Percentiles rank a stretch among this genome's conserved stretches.
Evolutionary conservation across 352 stramenopile genomes (phyloP).

Genomic region (Globisporangium alternatum): DNA sequence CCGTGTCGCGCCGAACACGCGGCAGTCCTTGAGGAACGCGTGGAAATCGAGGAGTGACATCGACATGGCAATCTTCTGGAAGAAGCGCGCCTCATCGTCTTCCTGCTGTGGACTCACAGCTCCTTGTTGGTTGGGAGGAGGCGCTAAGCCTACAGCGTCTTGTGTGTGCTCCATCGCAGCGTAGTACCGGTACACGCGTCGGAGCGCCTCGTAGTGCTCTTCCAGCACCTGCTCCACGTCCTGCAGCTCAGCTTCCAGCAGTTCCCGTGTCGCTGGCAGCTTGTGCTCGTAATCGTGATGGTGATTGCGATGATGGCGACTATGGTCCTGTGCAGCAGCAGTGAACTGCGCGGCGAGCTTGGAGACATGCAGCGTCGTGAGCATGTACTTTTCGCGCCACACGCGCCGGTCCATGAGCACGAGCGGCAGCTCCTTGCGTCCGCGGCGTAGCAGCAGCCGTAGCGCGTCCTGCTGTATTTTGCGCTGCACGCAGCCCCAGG

Average conservation of each 20-base stretch:
- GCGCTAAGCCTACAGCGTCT: neutral
- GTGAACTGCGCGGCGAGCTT: constrained; percentile 32
- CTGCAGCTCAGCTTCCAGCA: constrained; percentile 29
- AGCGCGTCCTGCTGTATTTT: constrained; percentile 58
- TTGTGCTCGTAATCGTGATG: constrained; percentile 11
- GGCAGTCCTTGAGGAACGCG: constrained; percentile 63
- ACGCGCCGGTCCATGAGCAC: constrained; percentile 48
- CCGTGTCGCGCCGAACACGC: constrained; percentile 45
- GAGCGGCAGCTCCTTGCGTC: constrained; percentile 34
- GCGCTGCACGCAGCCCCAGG: constrained; percentile 53
- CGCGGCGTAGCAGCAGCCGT: constrained; percentile 37
- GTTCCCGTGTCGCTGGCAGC: constrained; percentile 13
- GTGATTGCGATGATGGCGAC: no score
- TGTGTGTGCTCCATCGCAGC: constrained; percentile 40
- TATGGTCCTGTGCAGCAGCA: neutral
- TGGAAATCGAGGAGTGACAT: constrained; percentile 72
- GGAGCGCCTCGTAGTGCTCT: constrained; percentile 44
- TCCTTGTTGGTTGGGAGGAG: constrained; percentile 13
- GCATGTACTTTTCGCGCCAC: constrained; percentile 60
- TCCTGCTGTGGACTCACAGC: neutral
- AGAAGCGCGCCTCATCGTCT: constrained; percentile 52
- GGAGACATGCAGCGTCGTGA: constrained; percentile 42
- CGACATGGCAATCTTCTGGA: constrained; percentile 57
- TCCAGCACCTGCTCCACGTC: constrained; percentile 37
- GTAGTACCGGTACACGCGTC: constrained; percentile 54